A percentile compares a stretch with the other conserved stretches of the same genome.
Conservation (phyloP, 805 yeast genomes). For the Saturnispora mendoncae region DNA sequence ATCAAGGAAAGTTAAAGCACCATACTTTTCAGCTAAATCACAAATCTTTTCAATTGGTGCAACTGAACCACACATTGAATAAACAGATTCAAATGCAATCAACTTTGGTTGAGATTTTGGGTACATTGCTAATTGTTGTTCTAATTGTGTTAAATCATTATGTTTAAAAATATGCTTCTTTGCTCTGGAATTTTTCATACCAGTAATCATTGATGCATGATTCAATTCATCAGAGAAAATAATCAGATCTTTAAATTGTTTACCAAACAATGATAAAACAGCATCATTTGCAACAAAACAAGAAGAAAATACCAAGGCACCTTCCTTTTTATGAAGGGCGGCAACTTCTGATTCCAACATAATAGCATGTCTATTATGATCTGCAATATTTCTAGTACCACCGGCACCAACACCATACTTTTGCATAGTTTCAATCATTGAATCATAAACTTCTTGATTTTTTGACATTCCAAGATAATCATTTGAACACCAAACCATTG, state of each 20-base stretch:
- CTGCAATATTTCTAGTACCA: constrained; percentile 98
- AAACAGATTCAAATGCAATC: constrained; percentile 94
- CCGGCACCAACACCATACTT: constrained; percentile 98
- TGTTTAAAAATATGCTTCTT: constrained; percentile 87
- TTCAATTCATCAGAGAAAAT: constrained; percentile 88
- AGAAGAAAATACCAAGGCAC: constrained; percentile 88
- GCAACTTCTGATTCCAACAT: constrained; percentile 81
- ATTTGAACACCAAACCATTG: constrained; percentile 98
- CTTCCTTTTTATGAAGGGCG: constrained; percentile 86
- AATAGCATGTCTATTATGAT: constrained; percentile 89
- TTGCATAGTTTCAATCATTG: constrained; percentile 73
- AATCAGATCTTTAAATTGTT: constrained; percentile 80
- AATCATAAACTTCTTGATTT: constrained; percentile 59
- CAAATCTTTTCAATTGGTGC: constrained; percentile 90
- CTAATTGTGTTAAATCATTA: constrained; percentile 79
- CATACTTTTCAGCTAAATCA: constrained; percentile 94
- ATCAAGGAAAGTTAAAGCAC: constrained; percentile 93
- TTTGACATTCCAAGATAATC: constrained; percentile 95
- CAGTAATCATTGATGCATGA: constrained; percentile 97
- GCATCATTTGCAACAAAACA: constrained; percentile 98
- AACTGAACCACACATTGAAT: constrained; percentile 97
- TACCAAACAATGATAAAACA: constrained; percentile 81
- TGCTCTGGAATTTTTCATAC: constrained; percentile 84
- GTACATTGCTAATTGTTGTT: constrained; percentile 62
- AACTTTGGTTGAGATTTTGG: constrained; percentile 88